Evolutionary conservation across 306 rosid genomes (phyloP).

Genomic region (Aeschynomene evenia): DNA sequence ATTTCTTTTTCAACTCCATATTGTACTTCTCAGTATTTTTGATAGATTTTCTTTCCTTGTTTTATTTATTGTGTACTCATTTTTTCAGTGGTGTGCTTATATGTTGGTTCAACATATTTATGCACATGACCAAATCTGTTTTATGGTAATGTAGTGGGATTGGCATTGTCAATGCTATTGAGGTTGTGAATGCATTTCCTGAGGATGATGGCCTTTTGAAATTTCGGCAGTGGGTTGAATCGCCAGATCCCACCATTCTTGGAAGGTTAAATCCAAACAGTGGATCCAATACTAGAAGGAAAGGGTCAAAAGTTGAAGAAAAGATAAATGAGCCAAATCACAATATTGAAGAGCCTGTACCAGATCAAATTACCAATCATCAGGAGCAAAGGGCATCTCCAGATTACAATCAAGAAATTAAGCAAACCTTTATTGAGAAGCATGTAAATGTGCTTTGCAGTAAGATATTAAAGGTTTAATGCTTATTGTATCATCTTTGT

Average conservation of each 20-base stretch:
- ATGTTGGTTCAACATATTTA: conserved; percentile 3
- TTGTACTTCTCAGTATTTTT: background rate
- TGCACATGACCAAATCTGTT: conserved; percentile 31
- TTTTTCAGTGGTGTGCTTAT: conserved; percentile 12
- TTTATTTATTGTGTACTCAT: conserved; percentile 13
- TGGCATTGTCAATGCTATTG: conserved; percentile 97
- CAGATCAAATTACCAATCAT: conserved; percentile 40
- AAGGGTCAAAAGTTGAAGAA: conserved; percentile 51
- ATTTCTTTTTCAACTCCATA: background rate
- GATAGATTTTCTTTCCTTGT: background rate
- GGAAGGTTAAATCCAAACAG: conserved; percentile 54
- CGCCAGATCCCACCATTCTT: conserved; percentile 91
- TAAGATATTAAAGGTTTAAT: conserved; percentile 23
- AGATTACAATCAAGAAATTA: conserved; percentile 39
- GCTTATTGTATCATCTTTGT: conserved; percentile 11
- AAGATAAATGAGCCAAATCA: conserved; percentile 19
- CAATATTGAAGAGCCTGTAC: conserved; percentile 37
- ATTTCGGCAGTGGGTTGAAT: conserved; percentile 91
- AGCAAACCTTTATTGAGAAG: conserved; percentile 65
- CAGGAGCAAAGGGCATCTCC: conserved; percentile 47
- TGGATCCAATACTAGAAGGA: conserved; percentile 49
- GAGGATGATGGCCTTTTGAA: conserved; percentile 80
- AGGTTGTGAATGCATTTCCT: conserved; percentile 89
- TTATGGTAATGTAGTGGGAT: conserved; percentile 68
- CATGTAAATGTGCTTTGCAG: conserved; percentile 54